Evolutionary conservation across 805 yeast species (phyloP).

Genomic region (Priceomyces medius): DNA sequence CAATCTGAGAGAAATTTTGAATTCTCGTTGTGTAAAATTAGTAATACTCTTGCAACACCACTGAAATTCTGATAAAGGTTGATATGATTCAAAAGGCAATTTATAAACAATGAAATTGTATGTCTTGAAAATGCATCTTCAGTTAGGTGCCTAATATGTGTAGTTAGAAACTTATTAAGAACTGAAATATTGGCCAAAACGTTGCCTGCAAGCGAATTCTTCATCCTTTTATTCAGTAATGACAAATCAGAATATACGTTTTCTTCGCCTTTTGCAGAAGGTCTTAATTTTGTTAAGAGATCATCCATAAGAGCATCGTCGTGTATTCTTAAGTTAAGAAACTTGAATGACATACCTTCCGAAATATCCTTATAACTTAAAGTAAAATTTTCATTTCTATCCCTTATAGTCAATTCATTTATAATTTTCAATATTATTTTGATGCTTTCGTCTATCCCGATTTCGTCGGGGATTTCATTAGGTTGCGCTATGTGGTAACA

Average conservation of each 20-base stretch:
- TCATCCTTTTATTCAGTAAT: slow-evolving; percentile 20
- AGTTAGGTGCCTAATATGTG: slow-evolving; percentile 23
- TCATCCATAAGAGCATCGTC: slow-evolving; percentile 24
- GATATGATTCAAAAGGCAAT: slow-evolving; percentile 37
- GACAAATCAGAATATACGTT: slow-evolving; percentile 10
- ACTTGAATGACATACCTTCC: slow-evolving; percentile 27
- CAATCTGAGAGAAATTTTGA: slow-evolving; percentile 17
- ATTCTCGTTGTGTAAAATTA: slow-evolving; percentile 16
- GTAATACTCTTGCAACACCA: slow-evolving; percentile 24
- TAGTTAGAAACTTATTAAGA: slow-evolving; percentile 20
- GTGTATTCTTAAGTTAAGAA: slow-evolving; percentile 22
- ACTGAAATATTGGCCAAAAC: slow-evolving; percentile 28
- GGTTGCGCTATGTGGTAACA: slow-evolving; percentile 21
- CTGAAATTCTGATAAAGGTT: slow-evolving; percentile 34
- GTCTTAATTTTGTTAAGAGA: slow-evolving; percentile 11
- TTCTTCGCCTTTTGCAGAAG: slow-evolving; percentile 10
- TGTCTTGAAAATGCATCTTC: slow-evolving; percentile 10
- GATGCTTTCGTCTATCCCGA: slow-evolving; percentile 23
- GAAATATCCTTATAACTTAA: slow-evolving; percentile 29
- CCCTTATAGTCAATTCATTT: slow-evolving; percentile 21
- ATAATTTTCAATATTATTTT: slow-evolving; percentile 32
- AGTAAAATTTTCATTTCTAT: slow-evolving; percentile 8
- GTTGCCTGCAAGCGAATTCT: slow-evolving; percentile 29
- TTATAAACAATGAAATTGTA: slow-evolving; percentile 29
- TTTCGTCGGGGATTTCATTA: slow-evolving; percentile 7